phyloP scores from a whole-genome alignment of 2,329 filamentous ascomycete genomes.

The Cladosporium sp. region DNA sequence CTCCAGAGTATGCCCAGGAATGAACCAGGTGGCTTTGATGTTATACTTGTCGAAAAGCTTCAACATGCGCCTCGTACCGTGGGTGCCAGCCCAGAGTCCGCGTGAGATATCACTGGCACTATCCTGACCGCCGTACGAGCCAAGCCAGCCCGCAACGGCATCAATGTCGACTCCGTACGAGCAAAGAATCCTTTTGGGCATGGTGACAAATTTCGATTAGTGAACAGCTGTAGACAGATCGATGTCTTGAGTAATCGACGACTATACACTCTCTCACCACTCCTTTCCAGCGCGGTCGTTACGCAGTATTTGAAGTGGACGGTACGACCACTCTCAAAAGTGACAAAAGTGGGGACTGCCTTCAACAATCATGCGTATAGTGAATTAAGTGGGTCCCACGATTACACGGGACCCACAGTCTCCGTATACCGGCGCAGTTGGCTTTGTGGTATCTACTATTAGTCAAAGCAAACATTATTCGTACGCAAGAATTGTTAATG shows the following conservation, averaged over 20 bases:
- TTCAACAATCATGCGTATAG: neutral
- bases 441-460: neutral
- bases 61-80: slow-evolving; percentile 60
- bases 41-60: slow-evolving; percentile 67
- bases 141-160: slow-evolving; percentile 68
- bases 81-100: slow-evolving; percentile 62
- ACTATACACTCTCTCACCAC: neutral
- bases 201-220: neutral
- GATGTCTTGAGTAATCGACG: neutral
- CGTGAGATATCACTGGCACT: slow-evolving; percentile 66
- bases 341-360: neutral
- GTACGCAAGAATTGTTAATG: too few species aligned
- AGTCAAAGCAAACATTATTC: neutral
- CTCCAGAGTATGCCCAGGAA: slow-evolving; percentile 58
- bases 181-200: slow-evolving; percentile 12
- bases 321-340: neutral
- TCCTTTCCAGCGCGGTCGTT: neutral
- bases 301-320: neutral
- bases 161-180: slow-evolving; percentile 59
- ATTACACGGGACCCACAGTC: neutral
- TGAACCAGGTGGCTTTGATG: slow-evolving; percentile 64
- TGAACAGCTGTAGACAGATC: neutral
- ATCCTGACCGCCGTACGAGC: slow-evolving; percentile 69
- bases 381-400: neutral
- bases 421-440: too few species aligned